phyloP scores from a whole-genome alignment of 2,329 filamentous ascomycete genomes.

The Dactylellina parvicollis region DNA sequence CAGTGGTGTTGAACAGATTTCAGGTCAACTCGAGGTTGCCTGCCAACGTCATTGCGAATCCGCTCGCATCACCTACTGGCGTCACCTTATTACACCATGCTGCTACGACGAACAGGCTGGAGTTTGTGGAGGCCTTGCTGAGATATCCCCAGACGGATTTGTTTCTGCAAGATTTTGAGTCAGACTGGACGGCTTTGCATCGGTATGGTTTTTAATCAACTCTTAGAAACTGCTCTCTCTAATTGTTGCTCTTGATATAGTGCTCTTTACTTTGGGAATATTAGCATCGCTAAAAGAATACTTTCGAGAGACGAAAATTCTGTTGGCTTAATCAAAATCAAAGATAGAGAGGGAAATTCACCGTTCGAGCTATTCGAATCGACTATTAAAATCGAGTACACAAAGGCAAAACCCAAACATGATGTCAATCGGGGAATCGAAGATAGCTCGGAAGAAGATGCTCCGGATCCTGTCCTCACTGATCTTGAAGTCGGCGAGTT shows the following conservation, averaged over 20 bases:
- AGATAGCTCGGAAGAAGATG: conserved; percentile 64
- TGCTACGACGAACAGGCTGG: conserved; percentile 74
- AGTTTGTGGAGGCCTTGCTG: conserved; percentile 81
- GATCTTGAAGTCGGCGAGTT: conserved; percentile 58
- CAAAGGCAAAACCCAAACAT: conserved; percentile 50
- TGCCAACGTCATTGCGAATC: conserved; percentile 69
- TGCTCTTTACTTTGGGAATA: conserved; percentile 58
- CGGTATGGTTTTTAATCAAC: conserved; percentile 62
- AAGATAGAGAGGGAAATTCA: conserved; percentile 92
- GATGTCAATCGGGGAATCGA: conserved; percentile 66
- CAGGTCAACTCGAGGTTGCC: conserved; percentile 88
- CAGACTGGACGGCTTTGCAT: conserved; percentile 94
- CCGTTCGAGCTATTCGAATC: conserved; percentile 88
- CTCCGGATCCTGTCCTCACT: conserved; percentile 32
- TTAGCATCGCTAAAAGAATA: conserved; percentile 73
- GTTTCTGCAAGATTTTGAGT: conserved; percentile 87
- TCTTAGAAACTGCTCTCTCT: conserved; percentile 83
- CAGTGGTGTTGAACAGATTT: conserved; percentile 65
- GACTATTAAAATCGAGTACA: conserved; percentile 76
- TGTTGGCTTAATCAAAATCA: conserved; percentile 68
- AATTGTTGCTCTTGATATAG: conserved; percentile 61
- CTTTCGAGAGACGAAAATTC: conserved; percentile 79
- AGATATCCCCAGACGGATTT: conserved; percentile 85
- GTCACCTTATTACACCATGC: conserved; percentile 82
- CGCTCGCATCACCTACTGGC: conserved; percentile 47